Conservation (phyloP, 202 grass and related monocot genomes). For the Hordeum pubiflorum region DNA sequence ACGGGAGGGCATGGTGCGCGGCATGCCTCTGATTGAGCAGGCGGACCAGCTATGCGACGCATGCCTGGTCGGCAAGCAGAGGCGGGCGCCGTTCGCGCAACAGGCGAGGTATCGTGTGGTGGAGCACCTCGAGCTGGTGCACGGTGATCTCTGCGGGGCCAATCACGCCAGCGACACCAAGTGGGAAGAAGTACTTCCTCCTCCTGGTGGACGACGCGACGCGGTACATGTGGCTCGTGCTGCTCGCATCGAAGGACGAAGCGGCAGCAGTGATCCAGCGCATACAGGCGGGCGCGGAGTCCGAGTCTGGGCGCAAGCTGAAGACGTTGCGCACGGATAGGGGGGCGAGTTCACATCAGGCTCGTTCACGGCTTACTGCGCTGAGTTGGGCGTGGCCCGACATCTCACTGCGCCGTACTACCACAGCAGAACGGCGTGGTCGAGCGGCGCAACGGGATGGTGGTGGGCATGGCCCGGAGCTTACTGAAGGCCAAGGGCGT, state of each 20-base stretch:
- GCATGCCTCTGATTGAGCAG: background rate
- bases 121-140: background rate
- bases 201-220: background rate
- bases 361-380: background rate
- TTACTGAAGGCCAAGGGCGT: background rate
- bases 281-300: background rate
- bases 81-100: background rate
- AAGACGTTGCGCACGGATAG: background rate
- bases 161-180: background rate
- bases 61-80: background rate
- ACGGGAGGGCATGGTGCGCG: background rate
- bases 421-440: background rate
- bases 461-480: background rate
- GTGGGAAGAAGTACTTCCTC: background rate
- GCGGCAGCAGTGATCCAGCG: background rate
- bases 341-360: background rate
- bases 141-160: background rate
- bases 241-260: background rate
- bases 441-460: background rate
- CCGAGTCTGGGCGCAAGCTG: background rate
- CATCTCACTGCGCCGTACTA: background rate
- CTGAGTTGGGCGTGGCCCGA: too few species aligned
- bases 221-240: background rate
- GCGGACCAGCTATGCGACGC: background rate
- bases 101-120: background rate